A percentile compares a stretch with the other conserved stretches of the same genome.
phyloP scores from a whole-genome alignment of 331 rosid genomes.

The Stylosanthes scabra region DNA sequence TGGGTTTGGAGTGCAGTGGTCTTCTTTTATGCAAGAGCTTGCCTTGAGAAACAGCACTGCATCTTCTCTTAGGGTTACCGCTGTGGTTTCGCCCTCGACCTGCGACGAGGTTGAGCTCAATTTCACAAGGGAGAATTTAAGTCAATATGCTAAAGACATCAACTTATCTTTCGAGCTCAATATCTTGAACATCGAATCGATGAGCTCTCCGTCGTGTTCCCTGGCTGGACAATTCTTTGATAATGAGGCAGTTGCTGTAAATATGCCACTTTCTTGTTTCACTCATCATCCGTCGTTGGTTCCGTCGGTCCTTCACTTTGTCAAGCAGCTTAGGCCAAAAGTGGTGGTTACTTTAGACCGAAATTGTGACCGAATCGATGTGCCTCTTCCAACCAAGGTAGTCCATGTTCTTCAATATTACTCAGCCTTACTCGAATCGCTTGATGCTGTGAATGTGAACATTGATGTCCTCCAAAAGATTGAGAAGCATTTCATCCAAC shows the following conservation, averaged over 20 bases:
- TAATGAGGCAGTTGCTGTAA: conserved; percentile 78
- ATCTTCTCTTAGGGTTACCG: conserved; percentile 75
- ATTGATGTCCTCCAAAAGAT: conserved; percentile 77
- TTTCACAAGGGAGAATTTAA: conserved; percentile 73
- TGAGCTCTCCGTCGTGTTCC: conserved; percentile 67
- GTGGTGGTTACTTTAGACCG: conserved; percentile 70
- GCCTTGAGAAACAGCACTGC: conserved; percentile 63
- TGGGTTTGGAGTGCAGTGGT: conserved; percentile 95
- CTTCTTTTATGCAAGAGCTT: conserved; percentile 92
- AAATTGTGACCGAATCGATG: conserved; percentile 69
- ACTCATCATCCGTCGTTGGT: conserved; percentile 47
- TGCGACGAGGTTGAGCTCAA: conserved; percentile 73
- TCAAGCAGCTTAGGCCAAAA: conserved; percentile 83
- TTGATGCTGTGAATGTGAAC: conserved; percentile 83
- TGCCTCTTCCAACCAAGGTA: conserved; percentile 61
- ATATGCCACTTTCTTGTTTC: conserved; percentile 71
- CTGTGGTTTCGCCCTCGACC: conserved; percentile 64
- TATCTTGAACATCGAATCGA: conserved; percentile 61
- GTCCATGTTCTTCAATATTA: conserved; percentile 66
- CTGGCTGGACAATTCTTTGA: conserved; percentile 51
- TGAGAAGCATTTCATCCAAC: conserved; percentile 83
- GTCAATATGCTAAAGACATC: conserved; percentile 70
- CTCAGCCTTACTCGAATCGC: conserved; percentile 75
- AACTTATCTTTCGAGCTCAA: conserved; percentile 73
- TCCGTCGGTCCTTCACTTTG: conserved; percentile 64